Evolutionary conservation across 352 stramenopile species (phyloP), one percentile per base, ranked within the genome.

Genomic region (Phytophthora pseudosyringae): DNA sequence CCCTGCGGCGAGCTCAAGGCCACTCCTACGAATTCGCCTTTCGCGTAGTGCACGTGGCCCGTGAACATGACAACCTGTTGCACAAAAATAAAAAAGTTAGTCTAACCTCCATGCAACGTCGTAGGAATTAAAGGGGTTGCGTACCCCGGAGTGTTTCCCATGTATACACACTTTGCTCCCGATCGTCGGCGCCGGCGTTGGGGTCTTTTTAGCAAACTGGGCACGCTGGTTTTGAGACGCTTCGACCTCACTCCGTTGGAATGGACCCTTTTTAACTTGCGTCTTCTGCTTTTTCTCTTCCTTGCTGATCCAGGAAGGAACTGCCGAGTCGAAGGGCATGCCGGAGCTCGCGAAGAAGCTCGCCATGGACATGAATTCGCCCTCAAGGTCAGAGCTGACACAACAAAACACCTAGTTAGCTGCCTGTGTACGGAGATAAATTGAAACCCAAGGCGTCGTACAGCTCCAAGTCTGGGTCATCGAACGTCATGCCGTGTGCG

Each of bases 1-100:
- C 83, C 86, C 5, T 80, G 60, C 1, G 80, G 67, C 9, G 86
- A 76, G 33, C 70, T 78, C 28, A 94, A 62, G 35, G 76, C 70
- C 21, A 94, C 71, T 6, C 86, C 81, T 15, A 94, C 53, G 48
- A 92, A 90, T 4, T 87, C 64, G 11, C 83, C 86, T 47, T 90
- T 93, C 9, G 76, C 69, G 60, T 94, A 94, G 59, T 93, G 83
- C 10, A 92, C 86, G 0, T 56, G 46, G 0, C 86, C 86, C 1
- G 79, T 49, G 56, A 91, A 94, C 64, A 73, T 85, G 55, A 90
- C 78, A 25, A 76, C 67, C 81, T 88, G 33, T 12, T 47, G 35
- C n/a, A n/a, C n/a, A n/a, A n/a, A n/a, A n/a, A n/a, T n/a, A n/a
- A n/a, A n/a, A n/a, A n/a, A n/a, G n/a, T n/a, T n/a, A n/a, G n/a